These are phyloP conservation scores for Saposhnikovia divaricata DNA, from an alignment of 129 eudicot genomes.

Conservation along the genomic window DNA sequence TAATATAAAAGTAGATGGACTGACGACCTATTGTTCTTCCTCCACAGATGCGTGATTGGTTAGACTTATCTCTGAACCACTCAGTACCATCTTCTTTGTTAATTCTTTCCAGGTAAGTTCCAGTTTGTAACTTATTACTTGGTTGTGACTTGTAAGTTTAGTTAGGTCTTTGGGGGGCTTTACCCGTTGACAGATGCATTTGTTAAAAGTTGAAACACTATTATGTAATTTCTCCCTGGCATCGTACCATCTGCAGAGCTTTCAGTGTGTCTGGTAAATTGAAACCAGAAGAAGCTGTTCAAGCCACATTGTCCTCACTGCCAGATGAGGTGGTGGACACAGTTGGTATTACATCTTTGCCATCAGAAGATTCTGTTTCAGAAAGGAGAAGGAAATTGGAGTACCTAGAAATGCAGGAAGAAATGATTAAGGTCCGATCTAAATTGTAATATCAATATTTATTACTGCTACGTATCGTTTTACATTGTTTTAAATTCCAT, in stretches of 20 bases:
- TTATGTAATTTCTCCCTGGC: background rate
- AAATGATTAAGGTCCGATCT: constrained; percentile 38
- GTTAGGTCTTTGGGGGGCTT: background rate
- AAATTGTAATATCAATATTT: background rate
- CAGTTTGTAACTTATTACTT: background rate
- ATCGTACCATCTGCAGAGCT: constrained; percentile 30
- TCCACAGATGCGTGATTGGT: constrained; percentile 51
- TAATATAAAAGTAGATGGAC: background rate
- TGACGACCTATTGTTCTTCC: background rate
- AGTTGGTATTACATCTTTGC: constrained; percentile 47
- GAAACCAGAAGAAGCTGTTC: constrained; percentile 55
- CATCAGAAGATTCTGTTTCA: constrained; percentile 52
- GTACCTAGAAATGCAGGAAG: constrained; percentile 60
- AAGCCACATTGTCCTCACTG: constrained; percentile 46
- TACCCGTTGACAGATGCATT: background rate
- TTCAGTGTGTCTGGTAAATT: constrained; percentile 48
- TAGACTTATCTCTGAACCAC: constrained; percentile 53
- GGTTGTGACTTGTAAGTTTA: background rate
- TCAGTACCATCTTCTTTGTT: constrained; percentile 53
- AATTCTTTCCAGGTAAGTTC: constrained; percentile 47
- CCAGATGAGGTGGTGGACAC: constrained; percentile 64
- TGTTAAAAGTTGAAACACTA: background rate
- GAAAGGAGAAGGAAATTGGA: constrained; percentile 58
- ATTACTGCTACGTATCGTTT: background rate
- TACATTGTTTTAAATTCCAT: background rate